Evolutionary conservation across 2,329 filamentous ascomycete species (phyloP).

Genomic region (Chrysosporium queenslandicum): DNA sequence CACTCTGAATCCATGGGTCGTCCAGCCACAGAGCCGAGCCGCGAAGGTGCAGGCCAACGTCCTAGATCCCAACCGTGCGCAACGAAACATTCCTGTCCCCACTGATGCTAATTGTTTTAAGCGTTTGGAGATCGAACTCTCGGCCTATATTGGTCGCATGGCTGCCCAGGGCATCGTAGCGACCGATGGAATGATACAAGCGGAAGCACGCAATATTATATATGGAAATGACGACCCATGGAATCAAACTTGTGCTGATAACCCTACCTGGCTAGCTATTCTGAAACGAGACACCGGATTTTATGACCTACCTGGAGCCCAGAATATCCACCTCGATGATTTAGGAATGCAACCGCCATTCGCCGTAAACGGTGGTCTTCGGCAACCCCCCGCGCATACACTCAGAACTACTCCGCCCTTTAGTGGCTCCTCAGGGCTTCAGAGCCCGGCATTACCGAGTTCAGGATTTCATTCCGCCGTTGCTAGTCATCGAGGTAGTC

Average conservation of each 20-base stretch:
- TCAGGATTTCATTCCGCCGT: constrained; percentile 29
- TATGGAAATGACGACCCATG: constrained; percentile 27
- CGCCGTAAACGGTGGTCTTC: constrained; percentile 31
- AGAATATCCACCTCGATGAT: constrained; percentile 29
- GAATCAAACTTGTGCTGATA: constrained; percentile 39
- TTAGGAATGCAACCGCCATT: constrained; percentile 37
- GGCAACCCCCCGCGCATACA: constrained; percentile 28
- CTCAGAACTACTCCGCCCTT: constrained; percentile 19
- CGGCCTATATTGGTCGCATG: constrained; percentile 30
- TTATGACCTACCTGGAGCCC: constrained; percentile 24
- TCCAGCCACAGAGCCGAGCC: neutral
- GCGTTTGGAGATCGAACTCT: constrained; percentile 34
- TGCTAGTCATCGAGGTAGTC: constrained; percentile 25
- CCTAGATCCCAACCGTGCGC: neutral
- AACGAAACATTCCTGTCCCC: constrained; percentile 22
- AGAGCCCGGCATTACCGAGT: constrained; percentile 17
- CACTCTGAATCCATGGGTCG: constrained; percentile 27
- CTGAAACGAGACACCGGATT: constrained; percentile 38
- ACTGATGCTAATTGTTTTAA: constrained; percentile 35
- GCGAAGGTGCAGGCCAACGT: neutral
- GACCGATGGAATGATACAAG: constrained; percentile 26
- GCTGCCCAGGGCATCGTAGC: constrained; percentile 28
- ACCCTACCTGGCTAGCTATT: constrained; percentile 37
- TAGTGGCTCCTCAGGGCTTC: constrained; percentile 22
- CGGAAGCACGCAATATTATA: constrained; percentile 25